Evolutionary conservation across 495 filamentous ascomycete genomes (phyloP), one percentile per base, ranked within the genome.

Genomic region (Sordaria brevicollis): DNA sequence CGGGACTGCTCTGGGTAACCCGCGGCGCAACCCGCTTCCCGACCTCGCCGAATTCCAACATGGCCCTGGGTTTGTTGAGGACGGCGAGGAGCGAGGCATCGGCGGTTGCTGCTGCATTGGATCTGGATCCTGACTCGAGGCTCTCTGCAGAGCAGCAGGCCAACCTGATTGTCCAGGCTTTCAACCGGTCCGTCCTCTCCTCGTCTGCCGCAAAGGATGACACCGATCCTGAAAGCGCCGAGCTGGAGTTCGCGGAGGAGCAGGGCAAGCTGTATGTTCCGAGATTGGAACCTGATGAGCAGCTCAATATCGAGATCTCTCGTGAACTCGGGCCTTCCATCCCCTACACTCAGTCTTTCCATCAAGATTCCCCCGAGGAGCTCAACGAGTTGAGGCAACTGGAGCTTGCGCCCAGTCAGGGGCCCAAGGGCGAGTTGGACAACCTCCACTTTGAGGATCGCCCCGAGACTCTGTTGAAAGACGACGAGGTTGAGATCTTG

Each of bases 401-500:
- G 19, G 73, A 72, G 29, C 65, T 78, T 25, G 68, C 74, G 33
- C 49, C 49, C 2, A 38, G 66, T 2, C 73, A 72, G 4, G 37
- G 35, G 3, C 65, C 70, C 9, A 68, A 68, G 7, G 66, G 67
- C 0, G 65, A 70, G 2, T 57, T 68, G 8, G 71, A 72, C 33
- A 66, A 71, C 13, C 67, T 80, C 25, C 77, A 72, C 71, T 82
- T 82, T 35, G 74, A 78, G 49, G 79, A 82, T 38, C 62, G 49
- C 5, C 37, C 65, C 21, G 67, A 74, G 15, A 41, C 69, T 15
- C 43, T 65, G 2, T 68, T 81, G 34, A 69, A 35, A 5, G 76
- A 74, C 5, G 76, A 80, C 29, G 79, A 83, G 62, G 76, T 86
- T 13, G 83, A 86, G 65, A 75, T 86, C 29, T 35, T 73, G 25